Evolutionary conservation across 2,329 filamentous ascomycete species (phyloP).

Genomic region (Aspergillus aculeatus): DNA sequence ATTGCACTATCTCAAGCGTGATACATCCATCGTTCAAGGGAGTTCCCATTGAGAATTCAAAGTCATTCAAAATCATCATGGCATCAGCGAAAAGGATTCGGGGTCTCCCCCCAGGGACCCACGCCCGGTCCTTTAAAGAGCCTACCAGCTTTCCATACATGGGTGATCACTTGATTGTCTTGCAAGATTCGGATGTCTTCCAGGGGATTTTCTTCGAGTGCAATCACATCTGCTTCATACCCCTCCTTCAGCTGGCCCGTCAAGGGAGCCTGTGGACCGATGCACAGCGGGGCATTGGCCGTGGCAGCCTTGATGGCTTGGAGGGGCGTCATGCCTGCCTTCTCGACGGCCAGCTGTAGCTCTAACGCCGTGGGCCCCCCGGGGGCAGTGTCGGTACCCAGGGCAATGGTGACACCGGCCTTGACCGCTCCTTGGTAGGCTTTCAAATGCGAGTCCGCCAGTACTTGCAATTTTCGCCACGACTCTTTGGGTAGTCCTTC

Average conservation of each 20-base stretch:
- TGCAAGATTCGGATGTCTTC: neutral
- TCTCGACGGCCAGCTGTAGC: constrained; percentile 1
- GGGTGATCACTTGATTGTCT: neutral
- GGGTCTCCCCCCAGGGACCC: constrained; percentile 2
- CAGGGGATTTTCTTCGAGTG: constrained; percentile 1
- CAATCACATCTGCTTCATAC: constrained; percentile 2
- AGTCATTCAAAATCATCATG: no score
- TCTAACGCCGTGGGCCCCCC: neutral
- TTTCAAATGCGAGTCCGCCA: neutral
- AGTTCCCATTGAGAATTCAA: no score
- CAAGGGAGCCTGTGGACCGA: neutral
- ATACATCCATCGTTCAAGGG: no score
- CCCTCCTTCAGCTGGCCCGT: constrained; percentile 3
- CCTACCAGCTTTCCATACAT: neutral
- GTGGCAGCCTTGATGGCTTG: constrained; percentile 1
- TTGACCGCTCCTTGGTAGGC: constrained; percentile 3
- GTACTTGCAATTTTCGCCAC: neutral
- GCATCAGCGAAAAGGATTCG: neutral
- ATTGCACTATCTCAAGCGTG: no score
- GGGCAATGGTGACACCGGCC: constrained; percentile 1
- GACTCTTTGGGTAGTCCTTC: constrained; percentile 1
- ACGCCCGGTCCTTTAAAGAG: constrained; percentile 1
- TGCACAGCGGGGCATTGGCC: neutral
- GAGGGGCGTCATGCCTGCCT: constrained; percentile 1
- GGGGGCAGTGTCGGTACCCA: constrained; percentile 1